Evolutionary conservation across 176 grass and related monocot species (phyloP).

Genomic region (Lolium multiflorum): DNA sequence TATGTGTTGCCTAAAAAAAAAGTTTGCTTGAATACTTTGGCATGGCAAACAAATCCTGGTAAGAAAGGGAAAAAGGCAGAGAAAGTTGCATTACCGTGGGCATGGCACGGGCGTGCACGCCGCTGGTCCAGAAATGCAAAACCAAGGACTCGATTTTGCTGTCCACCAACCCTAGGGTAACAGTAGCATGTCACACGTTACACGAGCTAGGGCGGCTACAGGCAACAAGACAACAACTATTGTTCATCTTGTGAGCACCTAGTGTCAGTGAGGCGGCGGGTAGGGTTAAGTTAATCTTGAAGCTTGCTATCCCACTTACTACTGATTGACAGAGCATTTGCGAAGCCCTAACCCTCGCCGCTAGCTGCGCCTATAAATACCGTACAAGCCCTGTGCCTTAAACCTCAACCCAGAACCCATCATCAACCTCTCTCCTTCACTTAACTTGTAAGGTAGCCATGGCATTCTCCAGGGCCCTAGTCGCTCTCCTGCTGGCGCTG

Average conservation of each 20-base stretch:
- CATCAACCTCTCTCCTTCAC: neutral
- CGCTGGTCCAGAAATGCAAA: neutral
- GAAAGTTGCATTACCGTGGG: neutral
- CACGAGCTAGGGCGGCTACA: neutral
- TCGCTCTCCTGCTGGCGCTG: neutral
- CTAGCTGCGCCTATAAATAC: slow-evolving; percentile 27
- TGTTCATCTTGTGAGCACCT: no score
- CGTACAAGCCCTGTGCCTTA: neutral
- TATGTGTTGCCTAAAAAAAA: no score
- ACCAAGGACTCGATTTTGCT: neutral
- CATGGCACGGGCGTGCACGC: neutral
- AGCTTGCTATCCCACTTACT: neutral
- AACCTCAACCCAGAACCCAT: neutral
- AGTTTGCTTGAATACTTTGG: no score
- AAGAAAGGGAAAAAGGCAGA: no score
- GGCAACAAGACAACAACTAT: neutral
- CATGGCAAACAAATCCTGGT: no score
- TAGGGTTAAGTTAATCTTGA: neutral
- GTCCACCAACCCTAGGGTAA: neutral
- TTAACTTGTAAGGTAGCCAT: neutral
- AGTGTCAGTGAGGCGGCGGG: neutral
- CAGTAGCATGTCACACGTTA: neutral
- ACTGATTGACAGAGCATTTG: neutral
- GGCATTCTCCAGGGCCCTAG: slow-evolving; percentile 8
- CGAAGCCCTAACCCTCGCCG: neutral